Evolutionary conservation across 2,329 filamentous ascomycete genomes (phyloP), one percentile per base, ranked within the genome.

Genomic region (Apiospora marii): DNA sequence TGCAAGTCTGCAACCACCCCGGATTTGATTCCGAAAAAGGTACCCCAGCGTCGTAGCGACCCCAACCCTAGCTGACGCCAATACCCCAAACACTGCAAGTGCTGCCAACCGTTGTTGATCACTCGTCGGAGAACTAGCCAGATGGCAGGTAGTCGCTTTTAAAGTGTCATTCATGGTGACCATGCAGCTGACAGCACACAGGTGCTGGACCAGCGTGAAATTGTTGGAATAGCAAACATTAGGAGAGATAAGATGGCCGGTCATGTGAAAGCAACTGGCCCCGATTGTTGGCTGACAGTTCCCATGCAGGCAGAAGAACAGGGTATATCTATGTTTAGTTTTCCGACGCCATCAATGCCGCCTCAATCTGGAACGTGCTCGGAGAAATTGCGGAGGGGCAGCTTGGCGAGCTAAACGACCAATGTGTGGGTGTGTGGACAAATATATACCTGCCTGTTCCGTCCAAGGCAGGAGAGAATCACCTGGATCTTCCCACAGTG

Each of bases 1-100:
- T 61, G 53, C 30, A n/a, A 10, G 37, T 30, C 27, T 30, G 27
- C 27, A 30, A 61, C 53, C 53, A 12, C 49, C 24, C 19, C 58
- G 58, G 58, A 10, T 64, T 22, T 64, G 6, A 64, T 64, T 41
- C 58, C 58, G 53, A 41, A 41, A 64, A n/a, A 8, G 58, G 37
- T 8, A 1, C 10, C 43, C 43, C 2, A 49, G 8, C 5, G 22
- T n/a, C 22, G 46, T 49, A 41, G 7, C 2, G 30, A 64, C 30
- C 27, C 53, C 53, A 58, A 34, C 24, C 24, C 51, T 16, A 27
- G 24, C 30, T 6, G 13, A 14, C 16, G 24, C 30, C 14, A 58
- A 58, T 58, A 24, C 51, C 51, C 24, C 51, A 14, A 58, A 14
- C 51, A 58, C 5, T 24, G 51, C 51, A 19, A 58, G 51, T 58